Conservation (phyloP, 1,284 basidiomycete species). For the Trichosporon ovoides region DNA sequence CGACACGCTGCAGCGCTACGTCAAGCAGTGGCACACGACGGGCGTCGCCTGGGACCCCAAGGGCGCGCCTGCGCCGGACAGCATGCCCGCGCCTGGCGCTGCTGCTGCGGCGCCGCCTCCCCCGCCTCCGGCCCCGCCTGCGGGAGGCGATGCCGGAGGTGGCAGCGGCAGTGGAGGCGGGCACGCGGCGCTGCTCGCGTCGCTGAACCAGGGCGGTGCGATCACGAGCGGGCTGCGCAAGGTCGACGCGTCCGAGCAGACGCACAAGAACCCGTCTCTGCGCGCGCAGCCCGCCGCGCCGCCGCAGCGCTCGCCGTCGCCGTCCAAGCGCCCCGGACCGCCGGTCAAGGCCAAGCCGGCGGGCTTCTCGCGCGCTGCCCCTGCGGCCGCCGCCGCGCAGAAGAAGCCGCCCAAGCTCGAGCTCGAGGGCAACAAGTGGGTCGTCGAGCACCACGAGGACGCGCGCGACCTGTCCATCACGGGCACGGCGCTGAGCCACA, state of each 20-base stretch:
- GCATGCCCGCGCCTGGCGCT: constrained; percentile 5
- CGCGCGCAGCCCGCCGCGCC: constrained; percentile 64
- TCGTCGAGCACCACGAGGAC: constrained; percentile 88
- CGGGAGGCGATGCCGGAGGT: constrained; percentile 46
- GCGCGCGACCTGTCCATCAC: constrained; percentile 70
- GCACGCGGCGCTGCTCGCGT: constrained; percentile 81
- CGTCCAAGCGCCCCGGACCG: constrained; percentile 18
- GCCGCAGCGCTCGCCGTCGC: constrained; percentile 50
- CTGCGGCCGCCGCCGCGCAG: constrained; percentile 47
- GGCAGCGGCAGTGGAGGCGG: constrained; percentile 55
- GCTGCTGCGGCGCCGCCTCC: constrained; percentile 54
- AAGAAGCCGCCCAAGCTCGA: constrained; percentile 92
- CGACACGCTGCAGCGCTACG: constrained; percentile 74
- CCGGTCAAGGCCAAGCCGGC: constrained; percentile 64
- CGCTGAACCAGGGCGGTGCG: constrained; percentile 82
- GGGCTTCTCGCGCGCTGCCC: constrained; percentile 54
- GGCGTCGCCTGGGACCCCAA: constrained; percentile 86
- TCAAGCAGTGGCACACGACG: constrained; percentile 80
- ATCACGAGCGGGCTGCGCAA: constrained; percentile 88
- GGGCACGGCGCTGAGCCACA: constrained; percentile 73
- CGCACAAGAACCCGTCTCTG: constrained; percentile 93
- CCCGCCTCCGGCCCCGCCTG: constrained; percentile 49
- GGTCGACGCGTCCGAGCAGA: constrained; percentile 95
- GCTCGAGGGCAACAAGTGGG: constrained; percentile 91
- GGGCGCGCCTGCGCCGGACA: constrained; percentile 13